Conservation (phyloP, 495 filamentous ascomycete genomes). For the Apodospora peruviana region DNA sequence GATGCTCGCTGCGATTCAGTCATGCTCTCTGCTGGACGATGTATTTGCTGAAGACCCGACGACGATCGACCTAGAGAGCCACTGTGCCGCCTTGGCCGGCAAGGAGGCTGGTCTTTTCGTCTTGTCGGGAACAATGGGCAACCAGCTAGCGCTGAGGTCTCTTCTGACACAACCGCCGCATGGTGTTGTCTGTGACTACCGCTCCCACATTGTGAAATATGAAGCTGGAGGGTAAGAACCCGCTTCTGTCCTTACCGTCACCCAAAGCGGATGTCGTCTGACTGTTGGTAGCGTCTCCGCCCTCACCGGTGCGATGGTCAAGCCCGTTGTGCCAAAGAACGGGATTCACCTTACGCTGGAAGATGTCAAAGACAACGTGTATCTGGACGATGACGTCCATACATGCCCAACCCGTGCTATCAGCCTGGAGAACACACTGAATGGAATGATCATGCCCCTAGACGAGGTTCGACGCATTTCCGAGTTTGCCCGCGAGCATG, state of each 20-base stretch:
- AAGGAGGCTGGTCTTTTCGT: constrained; percentile 74
- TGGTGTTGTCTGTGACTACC: constrained; percentile 61
- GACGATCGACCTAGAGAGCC: constrained; percentile 64
- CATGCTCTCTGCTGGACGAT: constrained; percentile 66
- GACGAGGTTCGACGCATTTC: constrained; percentile 60
- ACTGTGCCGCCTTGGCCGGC: constrained; percentile 62
- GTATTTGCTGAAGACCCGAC: constrained; percentile 80
- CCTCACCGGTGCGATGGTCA: constrained; percentile 55
- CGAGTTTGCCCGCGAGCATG: constrained; percentile 60
- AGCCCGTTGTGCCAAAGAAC: constrained; percentile 56
- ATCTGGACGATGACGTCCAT: constrained; percentile 47
- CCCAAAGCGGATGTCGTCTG: constrained; percentile 2
- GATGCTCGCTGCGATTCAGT: constrained; percentile 66
- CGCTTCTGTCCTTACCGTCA: neutral
- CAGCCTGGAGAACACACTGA: constrained; percentile 78
- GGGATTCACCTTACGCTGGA: constrained; percentile 68
- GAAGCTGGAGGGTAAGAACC: constrained; percentile 61
- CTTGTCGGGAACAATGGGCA: constrained; percentile 87
- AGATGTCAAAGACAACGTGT: constrained; percentile 55
- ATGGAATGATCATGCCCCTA: constrained; percentile 72
- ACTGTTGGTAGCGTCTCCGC: constrained; percentile 39
- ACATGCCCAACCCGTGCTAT: constrained; percentile 73
- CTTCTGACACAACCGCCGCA: constrained; percentile 67
- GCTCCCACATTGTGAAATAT: constrained; percentile 60
- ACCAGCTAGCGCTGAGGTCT: constrained; percentile 66